phyloP scores from a whole-genome alignment of 78 protist genomes.

The Dictyostelium firmibasis region DNA sequence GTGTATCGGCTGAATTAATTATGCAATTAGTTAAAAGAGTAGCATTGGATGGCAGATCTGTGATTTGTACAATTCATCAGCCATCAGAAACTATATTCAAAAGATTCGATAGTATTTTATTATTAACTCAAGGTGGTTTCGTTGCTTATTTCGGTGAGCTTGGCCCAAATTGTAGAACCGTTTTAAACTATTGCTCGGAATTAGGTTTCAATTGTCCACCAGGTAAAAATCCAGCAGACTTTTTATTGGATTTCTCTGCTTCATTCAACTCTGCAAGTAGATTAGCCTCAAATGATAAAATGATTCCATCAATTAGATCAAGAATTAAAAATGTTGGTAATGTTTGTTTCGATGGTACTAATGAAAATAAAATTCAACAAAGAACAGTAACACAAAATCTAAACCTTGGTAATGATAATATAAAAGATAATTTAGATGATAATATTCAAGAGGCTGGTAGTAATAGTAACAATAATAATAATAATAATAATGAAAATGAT shows the following conservation, averaged over 20 bases:
- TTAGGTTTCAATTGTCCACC: conserved; percentile 28
- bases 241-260: conserved; percentile 54
- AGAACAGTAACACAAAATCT: not conserved
- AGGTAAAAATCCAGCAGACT: conserved; percentile 73
- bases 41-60: conserved; percentile 54
- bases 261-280: not conserved
- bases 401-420: not conserved
- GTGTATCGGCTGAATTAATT: conserved; percentile 37
- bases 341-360: not conserved
- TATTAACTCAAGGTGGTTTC: conserved; percentile 85
- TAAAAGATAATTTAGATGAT: not conserved
- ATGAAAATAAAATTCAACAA: not conserved
- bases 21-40: conserved; percentile 66
- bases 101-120: conserved; percentile 77
- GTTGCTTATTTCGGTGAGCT: conserved; percentile 81
- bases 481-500: not conserved
- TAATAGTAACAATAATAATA: not conserved
- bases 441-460: not conserved
- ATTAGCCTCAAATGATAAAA: conserved; percentile 21
- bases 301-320: not conserved
- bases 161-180: conserved; percentile 19
- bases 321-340: not conserved
- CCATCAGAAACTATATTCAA: conserved; percentile 84
- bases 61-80: conserved; percentile 92
- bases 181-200: conserved; percentile 15